Percentiles rank a stretch among this genome's conserved stretches.
phyloP scores from a whole-genome alignment of 768 basidiomycete species.

The Lactarius deliciosus region DNA sequence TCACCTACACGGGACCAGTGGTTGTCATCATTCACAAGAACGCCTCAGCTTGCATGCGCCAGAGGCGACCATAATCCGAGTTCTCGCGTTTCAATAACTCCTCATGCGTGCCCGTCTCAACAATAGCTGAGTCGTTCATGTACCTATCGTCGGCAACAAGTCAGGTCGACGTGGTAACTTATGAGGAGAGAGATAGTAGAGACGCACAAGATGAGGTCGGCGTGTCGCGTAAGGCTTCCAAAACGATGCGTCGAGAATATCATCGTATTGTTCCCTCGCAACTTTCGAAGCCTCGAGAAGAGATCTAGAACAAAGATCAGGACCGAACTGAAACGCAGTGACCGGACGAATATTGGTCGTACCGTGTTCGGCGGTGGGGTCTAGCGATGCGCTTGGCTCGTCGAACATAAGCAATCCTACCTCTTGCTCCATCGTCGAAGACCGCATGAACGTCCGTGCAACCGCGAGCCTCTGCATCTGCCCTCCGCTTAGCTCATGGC shows the following conservation, averaged over 20 bases:
- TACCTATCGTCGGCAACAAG: conserved; percentile 45
- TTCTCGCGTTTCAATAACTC: conserved; percentile 53
- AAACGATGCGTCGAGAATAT: conserved; percentile 73
- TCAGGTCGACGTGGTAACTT: background rate
- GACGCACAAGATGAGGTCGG: conserved; percentile 25
- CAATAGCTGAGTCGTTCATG: conserved; percentile 60
- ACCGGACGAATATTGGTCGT: conserved; percentile 5
- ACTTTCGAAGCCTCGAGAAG: conserved; percentile 63
- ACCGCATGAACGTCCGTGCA: conserved; percentile 75
- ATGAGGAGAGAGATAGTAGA: background rate
- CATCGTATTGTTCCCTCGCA: conserved; percentile 81
- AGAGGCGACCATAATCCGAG: conserved; percentile 66
- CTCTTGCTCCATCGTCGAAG: conserved; percentile 43
- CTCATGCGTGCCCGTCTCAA: conserved; percentile 69
- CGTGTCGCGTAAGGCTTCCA: conserved; percentile 69
- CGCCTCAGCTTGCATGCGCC: conserved; percentile 71
- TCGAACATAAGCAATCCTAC: conserved; percentile 70
- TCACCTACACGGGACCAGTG: background rate
- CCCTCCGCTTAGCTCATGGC: conserved; percentile 55
- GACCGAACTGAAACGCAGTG: background rate
- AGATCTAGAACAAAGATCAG: conserved; percentile 43
- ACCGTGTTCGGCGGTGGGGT: conserved; percentile 77
- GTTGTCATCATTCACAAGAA: conserved; percentile 39
- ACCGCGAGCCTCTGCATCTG: conserved; percentile 75
- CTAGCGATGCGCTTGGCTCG: conserved; percentile 70